A percentile compares a stretch with the other conserved stretches of the same genome.
Evolutionary conservation across 164 flowering plant species (phyloP).

Genomic region (Buxus sempervirens): DNA sequence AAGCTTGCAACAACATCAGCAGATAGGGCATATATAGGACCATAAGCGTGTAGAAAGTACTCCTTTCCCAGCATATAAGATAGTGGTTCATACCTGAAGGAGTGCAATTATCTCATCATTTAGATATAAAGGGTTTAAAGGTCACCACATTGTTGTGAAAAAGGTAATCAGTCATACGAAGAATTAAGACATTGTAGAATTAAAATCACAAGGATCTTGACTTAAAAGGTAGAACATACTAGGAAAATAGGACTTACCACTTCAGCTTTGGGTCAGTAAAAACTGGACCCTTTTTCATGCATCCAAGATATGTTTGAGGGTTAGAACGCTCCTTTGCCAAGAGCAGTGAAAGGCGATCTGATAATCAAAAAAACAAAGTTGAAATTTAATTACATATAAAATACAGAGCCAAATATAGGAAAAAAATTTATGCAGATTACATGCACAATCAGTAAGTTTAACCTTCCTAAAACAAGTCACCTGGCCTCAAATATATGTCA

Average conservation of each 20-base stretch:
- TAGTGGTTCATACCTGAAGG: conserved; percentile 91
- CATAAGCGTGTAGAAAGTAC: conserved; percentile 97
- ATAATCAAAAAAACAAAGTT: conserved; percentile 13
- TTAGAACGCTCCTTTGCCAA: conserved; percentile 80
- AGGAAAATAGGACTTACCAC: conserved; percentile 47
- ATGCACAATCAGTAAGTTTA: not conserved
- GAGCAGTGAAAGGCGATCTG: conserved; percentile 85
- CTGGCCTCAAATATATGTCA: conserved; percentile 89
- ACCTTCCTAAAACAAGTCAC: conserved; percentile 25
- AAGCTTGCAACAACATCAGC: conserved; percentile 90
- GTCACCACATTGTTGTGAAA: not conserved
- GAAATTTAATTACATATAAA: not conserved
- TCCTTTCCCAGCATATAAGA: conserved; percentile 74
- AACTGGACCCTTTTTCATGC: conserved; percentile 94
- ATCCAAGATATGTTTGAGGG: conserved; percentile 80
- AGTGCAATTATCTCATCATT: conserved; percentile 4
- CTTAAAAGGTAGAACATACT: too few species aligned
- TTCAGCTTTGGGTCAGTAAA: conserved; percentile 82
- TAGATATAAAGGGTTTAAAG: not conserved
- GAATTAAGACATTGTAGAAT: not conserved
- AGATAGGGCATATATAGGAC: conserved; percentile 95
- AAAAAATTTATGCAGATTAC: not conserved
- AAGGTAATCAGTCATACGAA: not conserved
- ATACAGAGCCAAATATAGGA: not conserved
- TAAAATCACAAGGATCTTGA: not conserved